phyloP scores from a whole-genome alignment of 495 filamentous ascomycete genomes.

The Trichoderma orchidacearum region DNA sequence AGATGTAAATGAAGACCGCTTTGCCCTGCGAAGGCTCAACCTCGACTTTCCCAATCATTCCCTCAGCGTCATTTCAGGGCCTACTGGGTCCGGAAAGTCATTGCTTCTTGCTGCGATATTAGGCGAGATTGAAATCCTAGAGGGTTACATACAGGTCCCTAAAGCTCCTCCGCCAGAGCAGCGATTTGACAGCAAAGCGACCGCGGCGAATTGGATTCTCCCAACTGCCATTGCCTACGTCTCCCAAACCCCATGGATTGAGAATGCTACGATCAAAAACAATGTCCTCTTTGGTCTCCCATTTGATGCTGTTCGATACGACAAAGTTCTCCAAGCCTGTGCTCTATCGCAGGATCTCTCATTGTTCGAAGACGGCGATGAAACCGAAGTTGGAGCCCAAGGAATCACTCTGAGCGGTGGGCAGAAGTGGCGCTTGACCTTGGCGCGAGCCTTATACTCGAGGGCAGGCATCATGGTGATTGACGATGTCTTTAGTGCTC shows the following conservation, averaged over 20 bases:
- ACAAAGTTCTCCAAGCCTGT: slow-evolving; percentile 46
- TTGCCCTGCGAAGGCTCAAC: slow-evolving; percentile 38
- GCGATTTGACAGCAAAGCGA: slow-evolving; percentile 28
- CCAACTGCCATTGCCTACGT: slow-evolving; percentile 49
- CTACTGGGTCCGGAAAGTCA: slow-evolving; percentile 46
- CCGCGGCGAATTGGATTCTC: slow-evolving; percentile 44
- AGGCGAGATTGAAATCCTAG: slow-evolving; percentile 38
- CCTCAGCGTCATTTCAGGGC: slow-evolving; percentile 44
- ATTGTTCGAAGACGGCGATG: slow-evolving; percentile 50
- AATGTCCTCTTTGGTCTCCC: slow-evolving; percentile 45
- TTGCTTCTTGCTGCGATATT: slow-evolving; percentile 41
- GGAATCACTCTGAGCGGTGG: slow-evolving; percentile 60
- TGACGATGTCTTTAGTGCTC: slow-evolving; percentile 56
- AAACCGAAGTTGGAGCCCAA: slow-evolving; percentile 56
- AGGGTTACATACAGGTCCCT: slow-evolving; percentile 29
- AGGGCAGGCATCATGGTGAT: slow-evolving; percentile 48
- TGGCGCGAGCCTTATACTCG: slow-evolving; percentile 62
- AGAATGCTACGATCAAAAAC: slow-evolving; percentile 36
- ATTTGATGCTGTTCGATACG: slow-evolving; percentile 29
- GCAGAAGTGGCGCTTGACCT: slow-evolving; percentile 52
- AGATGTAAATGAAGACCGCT: slow-evolving; percentile 24
- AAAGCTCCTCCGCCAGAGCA: slow-evolving; percentile 12
- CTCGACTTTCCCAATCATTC: slow-evolving; percentile 42
- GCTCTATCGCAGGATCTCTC: slow-evolving; percentile 50
- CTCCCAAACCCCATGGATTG: slow-evolving; percentile 43